Evolutionary conservation across 768 basidiomycete genomes (phyloP).

Genomic region (Clitopilus hobsonii): DNA sequence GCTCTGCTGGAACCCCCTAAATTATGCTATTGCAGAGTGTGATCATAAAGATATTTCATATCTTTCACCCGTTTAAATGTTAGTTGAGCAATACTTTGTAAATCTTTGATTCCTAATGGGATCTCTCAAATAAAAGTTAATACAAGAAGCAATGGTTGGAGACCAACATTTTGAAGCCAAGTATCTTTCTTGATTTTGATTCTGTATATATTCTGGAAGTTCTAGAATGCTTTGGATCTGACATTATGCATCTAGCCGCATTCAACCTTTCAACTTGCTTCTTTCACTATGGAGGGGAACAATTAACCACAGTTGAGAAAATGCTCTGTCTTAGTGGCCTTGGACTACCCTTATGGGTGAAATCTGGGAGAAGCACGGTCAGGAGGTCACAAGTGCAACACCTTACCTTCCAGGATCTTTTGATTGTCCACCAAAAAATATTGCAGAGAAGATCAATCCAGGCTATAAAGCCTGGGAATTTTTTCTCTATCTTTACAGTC

Average conservation of each 20-base stretch:
- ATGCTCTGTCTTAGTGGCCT: constrained; percentile 13
- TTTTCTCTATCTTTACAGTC: constrained; percentile 20
- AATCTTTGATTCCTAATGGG: not conserved
- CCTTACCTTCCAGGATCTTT: constrained; percentile 35
- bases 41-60: constrained; percentile 13
- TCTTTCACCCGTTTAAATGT: not conserved
- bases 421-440: constrained; percentile 35
- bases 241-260: not conserved
- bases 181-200: not conserved
- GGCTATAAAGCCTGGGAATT: constrained; percentile 25
- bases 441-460: constrained; percentile 31
- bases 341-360: constrained; percentile 22
- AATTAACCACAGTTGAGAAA: not conserved
- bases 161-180: not conserved
- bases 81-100: not conserved
- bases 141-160: not conserved
- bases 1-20: constrained; percentile 16
- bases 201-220: not conserved
- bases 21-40: constrained; percentile 15
- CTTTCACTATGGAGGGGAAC: not conserved
- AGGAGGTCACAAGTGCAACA: constrained; percentile 20
- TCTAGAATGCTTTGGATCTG: not conserved
- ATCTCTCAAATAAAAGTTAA: not conserved
- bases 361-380: constrained; percentile 29
- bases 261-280: not conserved